Evolutionary conservation across 371 early-diverging fungal genomes (phyloP), one percentile per base, ranked within the genome.

Genomic region (Circinella umbellata): DNA sequence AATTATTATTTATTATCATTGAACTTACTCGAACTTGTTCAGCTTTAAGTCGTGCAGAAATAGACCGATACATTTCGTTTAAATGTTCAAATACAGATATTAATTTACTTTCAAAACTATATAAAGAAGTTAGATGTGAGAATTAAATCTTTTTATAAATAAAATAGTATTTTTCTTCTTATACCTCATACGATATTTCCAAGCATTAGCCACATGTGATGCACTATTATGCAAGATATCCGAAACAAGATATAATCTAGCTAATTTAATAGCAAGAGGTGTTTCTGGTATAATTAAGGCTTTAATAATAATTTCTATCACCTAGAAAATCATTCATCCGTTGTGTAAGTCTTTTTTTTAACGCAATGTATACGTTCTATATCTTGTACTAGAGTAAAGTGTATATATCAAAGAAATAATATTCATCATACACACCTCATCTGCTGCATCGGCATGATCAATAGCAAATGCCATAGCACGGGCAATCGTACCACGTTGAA

Each of bases 141-240:
- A 27, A 27, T 27, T 27, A 27, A 27, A 27, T 27, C 27, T 27
- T 27, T 27, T 27, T 27, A 27, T 27, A 27, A 27, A 27, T 27
- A 27, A 27, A 27, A 65, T 59, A 17, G 46, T 59, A 6, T 14
- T 20, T 36, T 37, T 11, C 18, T 4, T 11, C 55, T 4, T 53
- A 73, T 80, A 88, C 76, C 83, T 86, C 36, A 86, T 80, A 48
- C 98, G 82, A 69, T 91, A 91, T 75, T 92, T 89, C 97, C 97
- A 97, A 10, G 93, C 97, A 73, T 92, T 92, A 10, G 93, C 90
- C 0, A 96, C 85, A 13, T 88, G 87, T 7, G 89, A 90, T 47
- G 91, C 88, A 66, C 92, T 86, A 77, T 97, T 97, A 76, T 94
- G 93, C 35, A 97, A 80, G 17, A 96, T 89, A 67, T 98, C 98